Evolutionary conservation across 164 flowering plant genomes (phyloP), one percentile per base, ranked within the genome.

Genomic region (Brasenia schreberi): DNA sequence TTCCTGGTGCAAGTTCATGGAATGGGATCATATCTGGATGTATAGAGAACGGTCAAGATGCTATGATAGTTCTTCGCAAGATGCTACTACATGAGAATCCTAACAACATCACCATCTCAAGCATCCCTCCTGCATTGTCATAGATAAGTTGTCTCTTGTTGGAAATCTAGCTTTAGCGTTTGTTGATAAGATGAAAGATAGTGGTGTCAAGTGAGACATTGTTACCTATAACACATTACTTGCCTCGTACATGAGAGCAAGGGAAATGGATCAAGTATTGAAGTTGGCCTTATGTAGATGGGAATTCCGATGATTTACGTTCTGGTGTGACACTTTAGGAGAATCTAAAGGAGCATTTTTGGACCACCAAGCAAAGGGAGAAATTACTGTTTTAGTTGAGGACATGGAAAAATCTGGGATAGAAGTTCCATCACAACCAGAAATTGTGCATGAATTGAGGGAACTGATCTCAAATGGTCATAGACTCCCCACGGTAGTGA

Each of bases 311-410:
- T 44, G 52, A 6, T 6, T 10, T 6, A 10, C 10, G 99, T 94
- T 94, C 77, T 94, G 99, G 99, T 77, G 97, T 52, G 96, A 97
- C 61, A 81, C 93, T 59, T 59, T 94, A 65, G 81, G 77, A 33
- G 82, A 91, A 78, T 97, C 96, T n/a, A 87, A 80, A 68, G 85
- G 81, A 67, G 90, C 74, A 52, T 89, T 83, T 78, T 81, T 78
- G n/a, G 62, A 63, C 66, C 83, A 74, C 65, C 88, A 83, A 63
- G 90, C 92, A 23, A 94, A 85, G 79, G 99, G 99, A 63, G 99
- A 94, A 80, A 89, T 94, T 49, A 94, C 99, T 9, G 67, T 91
- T 19, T 68, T 94, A 74, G 76, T 89, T 56, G 92, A 94, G 76
- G 97, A 97, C 19, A 85, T 81, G 65, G 49, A 66, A 65, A 67